Evolutionary conservation across 192 early-diverging fungal genomes (phyloP).

Genomic region (Chytriomyces sp.): DNA sequence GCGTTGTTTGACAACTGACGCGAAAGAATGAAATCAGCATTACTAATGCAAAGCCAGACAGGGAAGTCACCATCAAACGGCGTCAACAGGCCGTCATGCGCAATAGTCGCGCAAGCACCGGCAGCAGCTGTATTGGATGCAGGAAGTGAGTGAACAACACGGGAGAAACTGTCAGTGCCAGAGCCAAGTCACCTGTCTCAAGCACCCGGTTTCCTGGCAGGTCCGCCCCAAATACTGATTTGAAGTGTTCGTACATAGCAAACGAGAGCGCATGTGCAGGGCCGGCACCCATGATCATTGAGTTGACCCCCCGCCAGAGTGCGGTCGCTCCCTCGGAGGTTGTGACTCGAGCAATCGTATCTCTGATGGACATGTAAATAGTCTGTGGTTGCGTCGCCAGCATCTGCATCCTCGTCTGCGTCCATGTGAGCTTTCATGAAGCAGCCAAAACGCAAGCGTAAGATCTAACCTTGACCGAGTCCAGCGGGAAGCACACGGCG

Average conservation of each 20-base stretch:
- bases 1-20: slow-evolving; percentile 85
- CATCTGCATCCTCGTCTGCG: slow-evolving; percentile 89
- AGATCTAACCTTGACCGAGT: slow-evolving; percentile 73
- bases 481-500: slow-evolving; percentile 92
- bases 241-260: slow-evolving; percentile 91
- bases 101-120: slow-evolving; percentile 85
- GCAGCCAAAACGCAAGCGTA: no score
- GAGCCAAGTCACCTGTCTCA: slow-evolving; percentile 60
- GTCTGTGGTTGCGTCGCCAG: slow-evolving; percentile 60
- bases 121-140: slow-evolving; percentile 62
- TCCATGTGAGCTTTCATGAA: no score
- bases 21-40: no score
- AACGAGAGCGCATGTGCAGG: slow-evolving; percentile 97
- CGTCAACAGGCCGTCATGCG: slow-evolving; percentile 90
- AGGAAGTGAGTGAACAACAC: not conserved
- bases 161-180: not conserved
- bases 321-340: slow-evolving; percentile 77
- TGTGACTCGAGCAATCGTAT: slow-evolving; percentile 72
- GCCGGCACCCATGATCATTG: slow-evolving; percentile 92
- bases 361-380: slow-evolving; percentile 72
- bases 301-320: slow-evolving; percentile 94
- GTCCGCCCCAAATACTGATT: slow-evolving; percentile 71
- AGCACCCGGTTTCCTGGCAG: slow-evolving; percentile 60
- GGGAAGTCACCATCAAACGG: slow-evolving; percentile 75
- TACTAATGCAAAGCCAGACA: no score